These are phyloP conservation scores for Alternaria rosae DNA, from an alignment of 2,329 filamentous ascomycete species.

Conservation along the genomic window DNA sequence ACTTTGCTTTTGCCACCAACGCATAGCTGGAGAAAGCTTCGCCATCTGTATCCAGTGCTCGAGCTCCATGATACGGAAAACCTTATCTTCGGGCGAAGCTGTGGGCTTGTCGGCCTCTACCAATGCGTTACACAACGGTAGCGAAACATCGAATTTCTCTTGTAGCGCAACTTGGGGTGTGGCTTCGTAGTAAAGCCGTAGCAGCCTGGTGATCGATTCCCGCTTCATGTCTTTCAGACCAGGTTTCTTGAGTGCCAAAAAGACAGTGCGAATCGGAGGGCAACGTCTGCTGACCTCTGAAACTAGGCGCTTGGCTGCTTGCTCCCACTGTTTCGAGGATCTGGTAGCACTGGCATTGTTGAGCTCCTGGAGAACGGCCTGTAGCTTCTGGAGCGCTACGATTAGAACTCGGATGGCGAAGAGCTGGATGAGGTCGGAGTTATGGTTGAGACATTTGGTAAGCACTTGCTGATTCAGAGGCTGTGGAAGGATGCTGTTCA, in stretches of 20 bases:
- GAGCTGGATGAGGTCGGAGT: constrained; percentile 80
- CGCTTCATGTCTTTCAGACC: constrained; percentile 76
- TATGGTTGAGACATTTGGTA: constrained; percentile 78
- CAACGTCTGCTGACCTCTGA: constrained; percentile 80
- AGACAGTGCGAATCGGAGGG: constrained; percentile 82
- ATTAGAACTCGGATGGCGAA: constrained; percentile 84
- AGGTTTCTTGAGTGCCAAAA: constrained; percentile 75
- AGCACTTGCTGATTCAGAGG: constrained; percentile 83
- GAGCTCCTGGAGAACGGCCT: constrained; percentile 68
- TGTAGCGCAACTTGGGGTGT: constrained; percentile 80
- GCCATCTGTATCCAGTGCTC: constrained; percentile 84
- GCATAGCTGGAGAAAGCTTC: constrained; percentile 80
- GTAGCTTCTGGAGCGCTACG: constrained; percentile 79
- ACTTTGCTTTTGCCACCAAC: constrained; percentile 83
- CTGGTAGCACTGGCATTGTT: constrained; percentile 52
- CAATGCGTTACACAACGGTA: constrained; percentile 74
- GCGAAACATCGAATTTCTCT: constrained; percentile 87
- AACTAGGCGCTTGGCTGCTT: constrained; percentile 71
- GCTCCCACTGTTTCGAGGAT: constrained; percentile 67
- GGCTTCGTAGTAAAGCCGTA: constrained; percentile 85
- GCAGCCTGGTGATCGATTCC: constrained; percentile 77
- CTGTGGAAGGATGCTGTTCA: constrained; percentile 86
- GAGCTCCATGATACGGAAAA: constrained; percentile 74
- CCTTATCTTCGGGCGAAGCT: constrained; percentile 55
- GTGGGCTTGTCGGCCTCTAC: constrained; percentile 61